Base-by-base conservation (phyloP, 139 green algal genomes). In the Auxenochlorella pyrenoidosa region DNA sequence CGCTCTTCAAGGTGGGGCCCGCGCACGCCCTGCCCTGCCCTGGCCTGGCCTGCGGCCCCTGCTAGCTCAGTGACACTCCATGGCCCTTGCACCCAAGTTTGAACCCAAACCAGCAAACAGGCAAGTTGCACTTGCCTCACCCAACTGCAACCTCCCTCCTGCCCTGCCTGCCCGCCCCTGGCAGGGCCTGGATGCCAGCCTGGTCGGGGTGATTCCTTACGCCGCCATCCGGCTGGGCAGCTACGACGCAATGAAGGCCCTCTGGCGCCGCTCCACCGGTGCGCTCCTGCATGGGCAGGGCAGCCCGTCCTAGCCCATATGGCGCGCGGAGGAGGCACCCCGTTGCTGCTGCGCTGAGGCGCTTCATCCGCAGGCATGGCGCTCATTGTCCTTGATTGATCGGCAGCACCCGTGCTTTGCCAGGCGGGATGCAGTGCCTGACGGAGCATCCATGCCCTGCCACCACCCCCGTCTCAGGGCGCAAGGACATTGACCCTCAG, bases 1-100 rank as follows among this genome's bases (percentile, higher is more conserved):
- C 88, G 0, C 79, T 95, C 71, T 97, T 93, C 89, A 91, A 92
- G 92, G 89, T 90, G 38, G 36, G 82, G 30, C 2, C 24, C 1
- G 1, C 2, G 10, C 28, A 60, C 47, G 47, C 47, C 47, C 47
- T 12, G 12, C 47, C 6, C 47, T 41, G n/a, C n/a, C n/a, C n/a
- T n/a, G n/a, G n/a, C n/a, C n/a, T n/a, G n/a, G n/a, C n/a, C n/a
- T n/a, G n/a, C n/a, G n/a, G n/a, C n/a, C n/a, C n/a, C n/a, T n/a
- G n/a, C n/a, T n/a, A n/a, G n/a, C n/a, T n/a, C n/a, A n/a, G n/a
- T n/a, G n/a, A n/a, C n/a, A n/a, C n/a, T n/a, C n/a, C n/a, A n/a
- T n/a, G n/a, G n/a, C n/a, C n/a, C n/a, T n/a, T n/a, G n/a, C n/a
- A n/a, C n/a, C n/a, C n/a, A n/a, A n/a, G n/a, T n/a, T n/a, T n/a